Evolutionary conservation across 176 grass and related monocot species (phyloP).

Genomic region (Cocos nucifera): DNA sequence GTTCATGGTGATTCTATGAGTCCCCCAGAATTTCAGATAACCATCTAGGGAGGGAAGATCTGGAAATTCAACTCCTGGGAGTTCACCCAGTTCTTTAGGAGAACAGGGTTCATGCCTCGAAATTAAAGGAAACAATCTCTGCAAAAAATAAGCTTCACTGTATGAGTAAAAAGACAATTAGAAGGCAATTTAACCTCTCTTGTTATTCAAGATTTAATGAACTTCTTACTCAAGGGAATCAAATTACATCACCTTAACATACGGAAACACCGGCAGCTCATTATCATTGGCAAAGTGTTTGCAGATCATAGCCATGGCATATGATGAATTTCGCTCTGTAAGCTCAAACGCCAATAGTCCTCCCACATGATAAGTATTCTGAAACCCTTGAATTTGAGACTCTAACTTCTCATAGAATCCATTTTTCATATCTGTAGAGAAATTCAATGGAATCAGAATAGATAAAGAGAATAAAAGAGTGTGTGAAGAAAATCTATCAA

Average conservation of each 20-base stretch:
- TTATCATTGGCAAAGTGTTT: constrained; percentile 43
- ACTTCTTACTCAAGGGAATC: background rate
- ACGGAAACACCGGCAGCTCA: constrained; percentile 38
- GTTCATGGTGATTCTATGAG: constrained; percentile 29
- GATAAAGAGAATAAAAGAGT: background rate
- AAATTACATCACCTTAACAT: constrained; percentile 47
- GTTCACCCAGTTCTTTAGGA: constrained; percentile 52
- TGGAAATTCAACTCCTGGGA: constrained; percentile 50
- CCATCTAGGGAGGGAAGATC: constrained; percentile 45
- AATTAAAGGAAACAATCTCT: constrained; percentile 64
- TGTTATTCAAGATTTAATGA: too few species aligned
- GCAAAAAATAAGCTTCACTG: constrained; percentile 24
- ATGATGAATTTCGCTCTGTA: constrained; percentile 56
- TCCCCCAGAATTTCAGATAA: constrained; percentile 68
- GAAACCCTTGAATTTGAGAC: constrained; percentile 62
- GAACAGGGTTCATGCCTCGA: constrained; percentile 23
- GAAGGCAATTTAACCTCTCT: background rate
- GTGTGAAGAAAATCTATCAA: constrained; percentile 1
- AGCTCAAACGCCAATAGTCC: constrained; percentile 70
- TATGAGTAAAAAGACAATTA: constrained; percentile 8
- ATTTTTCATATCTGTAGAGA: constrained; percentile 51
- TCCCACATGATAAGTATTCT: constrained; percentile 73
- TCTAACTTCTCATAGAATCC: constrained; percentile 57
- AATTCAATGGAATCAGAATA: constrained; percentile 19
- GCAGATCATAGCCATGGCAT: constrained; percentile 47